Base-by-base conservation (phyloP, 2,329 filamentous ascomycete species). In the Fusarium nisikadoi region DNA sequence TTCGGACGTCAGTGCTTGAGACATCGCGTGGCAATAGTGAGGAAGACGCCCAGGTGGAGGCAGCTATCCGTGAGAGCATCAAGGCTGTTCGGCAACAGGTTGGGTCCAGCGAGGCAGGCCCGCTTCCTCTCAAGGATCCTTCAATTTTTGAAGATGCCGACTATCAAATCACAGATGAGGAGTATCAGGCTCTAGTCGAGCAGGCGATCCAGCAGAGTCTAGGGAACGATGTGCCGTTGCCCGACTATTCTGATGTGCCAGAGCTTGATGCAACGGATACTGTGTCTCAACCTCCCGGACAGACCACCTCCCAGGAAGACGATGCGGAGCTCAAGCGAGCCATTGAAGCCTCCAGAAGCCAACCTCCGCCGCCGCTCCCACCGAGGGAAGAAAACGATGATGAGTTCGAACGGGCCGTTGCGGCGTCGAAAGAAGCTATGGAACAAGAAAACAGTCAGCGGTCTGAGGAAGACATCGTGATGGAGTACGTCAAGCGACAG, bases 401-500 rank as follows among this genome's bases (percentile, higher is more conserved):
- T 23, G 75, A 77, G 16, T 81, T 82, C 27, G 83, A 87, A 57
- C 78, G 80, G 31, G 81, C 84, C 35, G 80, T 86, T 60, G 69
- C 82, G 29, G 80, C 80, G 36, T 81, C 82, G 8, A 82, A 84
- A 38, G 79, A 81, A 35, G 80, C 78, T 31, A 75, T 85, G 71
- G 80, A 82, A 46, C 81, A 83, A 8, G 81, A 84, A 39, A 79
- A 80, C 52, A 81, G 79, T 41, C 79, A 83, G 59, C 85, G 81
- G 76, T 88, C 86, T 0, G 92, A 94, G 76, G 92, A 94, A 78
- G 88, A 93, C 59, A 89, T 92, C 60, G 88, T 94, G 14, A 80
- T 94, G 80, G 91, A 93, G 75, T 94, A 93, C 80, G 87, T 93
- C 33, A 92, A 92, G 84, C 91, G 90, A 82, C 92, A 94, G 83